Base-by-base conservation (phyloP, 1,139 yeast species). In the Geotrichum australiense region DNA sequence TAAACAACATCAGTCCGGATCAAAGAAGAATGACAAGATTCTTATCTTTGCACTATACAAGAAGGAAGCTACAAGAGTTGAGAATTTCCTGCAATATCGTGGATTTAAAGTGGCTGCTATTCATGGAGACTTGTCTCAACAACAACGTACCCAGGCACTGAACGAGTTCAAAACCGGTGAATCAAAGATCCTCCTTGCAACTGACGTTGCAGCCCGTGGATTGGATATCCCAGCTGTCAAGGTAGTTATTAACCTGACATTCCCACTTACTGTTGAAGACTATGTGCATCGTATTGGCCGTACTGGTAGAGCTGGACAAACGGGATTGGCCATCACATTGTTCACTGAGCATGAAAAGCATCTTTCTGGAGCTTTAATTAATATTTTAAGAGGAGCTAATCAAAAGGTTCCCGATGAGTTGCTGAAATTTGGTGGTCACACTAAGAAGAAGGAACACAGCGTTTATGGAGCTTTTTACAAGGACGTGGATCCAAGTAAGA, bases 181-280 rank as follows among this genome's bases (percentile, higher is more conserved):
- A 41, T 73, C 82, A 47, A 80, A 75, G 55, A 68, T 91, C 43
- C 67, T 91, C 59, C 72, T 91, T 55, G 99, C 99, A 27, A 91
- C 99, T 2, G 98, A 93, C 69, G 99, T 91, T 43, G 99, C 99
- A 35, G 98, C 98, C 26, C 78, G 99, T 69, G 99, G 99, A 50
- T 74, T 91, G 53, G 99, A 91, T 65, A 91, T 91, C 54, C 98
- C 99, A 39, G 86, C 93, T 54, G 99, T 91, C 52, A 91, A 89
- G 64, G 85, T 87, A 23, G 99, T 91, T 37, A 87, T 91, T 61
- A 91, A 91, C 63, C 71, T 93, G 63, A 91, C 98, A 3, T 91
- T 91, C 79, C 99, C 99, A 39, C 74, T 93, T 56, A 91, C 98
- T 0, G 94, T 86, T 19, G 99, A 91, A 66, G 98, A 93, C 66